These are phyloP conservation scores for Crithidia bombi DNA, from an alignment of 208 protist species.

Conservation along the genomic window DNA sequence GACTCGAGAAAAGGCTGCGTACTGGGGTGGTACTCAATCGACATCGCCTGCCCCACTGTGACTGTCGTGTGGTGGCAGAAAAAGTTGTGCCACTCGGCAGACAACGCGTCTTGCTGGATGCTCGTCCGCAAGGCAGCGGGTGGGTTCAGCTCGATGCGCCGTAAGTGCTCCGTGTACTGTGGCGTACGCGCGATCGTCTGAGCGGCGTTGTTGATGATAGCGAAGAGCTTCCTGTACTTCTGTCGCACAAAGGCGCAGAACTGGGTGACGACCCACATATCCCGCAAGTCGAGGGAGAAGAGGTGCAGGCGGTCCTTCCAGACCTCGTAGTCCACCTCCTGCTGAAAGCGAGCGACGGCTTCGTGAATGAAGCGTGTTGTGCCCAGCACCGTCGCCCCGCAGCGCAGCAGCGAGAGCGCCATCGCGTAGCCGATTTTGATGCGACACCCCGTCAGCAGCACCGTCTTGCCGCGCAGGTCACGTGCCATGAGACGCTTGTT, in stretches of 20 bases:
- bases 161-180: slow-evolving; percentile 90
- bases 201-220: slow-evolving; percentile 98
- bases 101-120: slow-evolving; percentile 45
- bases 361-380: slow-evolving; percentile 94
- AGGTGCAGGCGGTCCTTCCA: slow-evolving; percentile 94
- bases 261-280: slow-evolving; percentile 93
- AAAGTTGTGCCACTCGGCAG: slow-evolving; percentile 80
- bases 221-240: slow-evolving; percentile 80
- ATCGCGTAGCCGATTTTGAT: slow-evolving; percentile 96
- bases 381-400: slow-evolving; percentile 81
- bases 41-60: slow-evolving; percentile 69
- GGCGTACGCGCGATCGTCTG: slow-evolving; percentile 96
- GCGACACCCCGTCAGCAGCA: slow-evolving; percentile 93
- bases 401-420: slow-evolving; percentile 87
- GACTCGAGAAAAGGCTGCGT: slow-evolving; percentile 51
- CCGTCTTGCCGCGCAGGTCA: slow-evolving; percentile 91
- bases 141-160: slow-evolving; percentile 66
- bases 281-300: slow-evolving; percentile 95
- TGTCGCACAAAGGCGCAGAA: slow-evolving; percentile 89
- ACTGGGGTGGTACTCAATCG: slow-evolving; percentile 63
- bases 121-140: slow-evolving; percentile 47
- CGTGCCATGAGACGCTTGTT: slow-evolving; percentile 91
- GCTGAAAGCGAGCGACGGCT: slow-evolving; percentile 76
- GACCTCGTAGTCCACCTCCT: slow-evolving; percentile 87
- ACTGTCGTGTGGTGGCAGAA: slow-evolving; percentile 82